Conservation (phyloP, 306 rosid species). For the Medicago truncatula region MtrunA17r5.0-ANR NC_053045.1:53778501-53779000, state of each 20-base stretch:
- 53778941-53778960: constrained; percentile 86
- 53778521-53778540: constrained; percentile 70
- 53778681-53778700: constrained; percentile 46
- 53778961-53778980: constrained; percentile 96
- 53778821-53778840: constrained; percentile 59
- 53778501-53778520: constrained; percentile 85
- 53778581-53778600: constrained; percentile 73
- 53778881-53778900: constrained; percentile 48
- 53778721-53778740: constrained; percentile 21
- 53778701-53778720: constrained; percentile 11
- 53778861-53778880: constrained; percentile 52
- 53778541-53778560: constrained; percentile 73
- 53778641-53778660: constrained; percentile 9
- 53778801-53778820: constrained; percentile 43
- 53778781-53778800: constrained; percentile 45
- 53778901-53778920: constrained; percentile 54
- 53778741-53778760: constrained; percentile 45
- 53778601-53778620: constrained; percentile 59
- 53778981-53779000: constrained; percentile 49
- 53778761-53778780: constrained; percentile 41
- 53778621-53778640: constrained; percentile 25
- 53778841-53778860: constrained; percentile 63
- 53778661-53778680: constrained; percentile 29
- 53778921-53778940: constrained; percentile 87
- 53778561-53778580: constrained; percentile 83